phyloP scores from a whole-genome alignment of 768 basidiomycete species.

The Megacollybia marginata region DNA sequence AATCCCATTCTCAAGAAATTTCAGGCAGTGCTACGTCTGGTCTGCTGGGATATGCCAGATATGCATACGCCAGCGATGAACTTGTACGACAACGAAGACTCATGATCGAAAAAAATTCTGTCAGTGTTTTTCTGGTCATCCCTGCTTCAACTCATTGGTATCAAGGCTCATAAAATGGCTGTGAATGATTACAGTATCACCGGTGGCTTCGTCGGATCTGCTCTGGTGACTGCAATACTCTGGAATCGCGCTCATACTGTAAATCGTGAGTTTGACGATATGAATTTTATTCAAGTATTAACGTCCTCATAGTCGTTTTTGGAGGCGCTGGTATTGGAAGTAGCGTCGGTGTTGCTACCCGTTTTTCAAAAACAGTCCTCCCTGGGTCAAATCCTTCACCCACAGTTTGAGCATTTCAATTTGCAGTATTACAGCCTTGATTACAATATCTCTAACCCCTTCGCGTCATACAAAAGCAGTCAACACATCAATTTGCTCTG shows the following conservation, averaged over 20 bases:
- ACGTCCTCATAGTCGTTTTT: slow-evolving; percentile 43
- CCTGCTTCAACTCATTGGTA: slow-evolving; percentile 1
- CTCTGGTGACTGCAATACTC: slow-evolving; percentile 61
- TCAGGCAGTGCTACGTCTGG: slow-evolving; percentile 47
- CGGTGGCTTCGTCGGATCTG: slow-evolving; percentile 55
- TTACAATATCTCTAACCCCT: not conserved
- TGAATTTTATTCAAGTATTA: not conserved
- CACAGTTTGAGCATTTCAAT: not conserved
- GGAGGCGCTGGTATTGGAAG: slow-evolving; percentile 69
- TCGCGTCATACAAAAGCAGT: not conserved
- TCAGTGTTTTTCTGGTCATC: not conserved
- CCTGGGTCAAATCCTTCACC: not conserved
- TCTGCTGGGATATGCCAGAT: slow-evolving; percentile 53
- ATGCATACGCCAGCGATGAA: slow-evolving; percentile 43
- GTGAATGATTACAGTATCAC: slow-evolving; percentile 73
- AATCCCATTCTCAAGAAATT: slow-evolving; percentile 2
- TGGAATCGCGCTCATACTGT: slow-evolving; percentile 61
- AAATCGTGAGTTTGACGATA: slow-evolving; percentile 40
- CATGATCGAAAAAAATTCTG: slow-evolving; percentile 41
- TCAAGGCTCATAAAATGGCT: slow-evolving; percentile 51
- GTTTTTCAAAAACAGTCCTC: slow-evolving; percentile 19
- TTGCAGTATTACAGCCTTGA: not conserved
- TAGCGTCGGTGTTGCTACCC: slow-evolving; percentile 49
- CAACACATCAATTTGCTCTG: slow-evolving; percentile 8
- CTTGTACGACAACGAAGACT: slow-evolving; percentile 43